These are phyloP conservation scores for Boletus bicolor DNA, from an alignment of 768 basidiomycete genomes.

Conservation along the genomic window DNA sequence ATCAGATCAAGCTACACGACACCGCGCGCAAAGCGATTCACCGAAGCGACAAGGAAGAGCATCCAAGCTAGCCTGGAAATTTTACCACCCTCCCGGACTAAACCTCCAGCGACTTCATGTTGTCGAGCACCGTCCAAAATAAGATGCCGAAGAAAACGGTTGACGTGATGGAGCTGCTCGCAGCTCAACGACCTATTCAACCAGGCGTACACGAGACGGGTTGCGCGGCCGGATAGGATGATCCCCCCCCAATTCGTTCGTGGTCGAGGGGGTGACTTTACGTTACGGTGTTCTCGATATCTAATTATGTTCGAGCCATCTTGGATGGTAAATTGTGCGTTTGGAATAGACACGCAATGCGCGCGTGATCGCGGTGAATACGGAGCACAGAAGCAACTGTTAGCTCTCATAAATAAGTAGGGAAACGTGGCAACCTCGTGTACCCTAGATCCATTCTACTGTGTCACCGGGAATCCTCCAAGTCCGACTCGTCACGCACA, in stretches of 20 bases:
- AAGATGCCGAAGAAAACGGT: constrained; percentile 6
- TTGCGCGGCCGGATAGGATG: neutral
- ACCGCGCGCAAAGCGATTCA: constrained; percentile 16
- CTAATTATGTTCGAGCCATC: neutral
- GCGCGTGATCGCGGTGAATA: neutral
- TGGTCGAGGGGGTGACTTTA: neutral
- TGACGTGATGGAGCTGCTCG: constrained; percentile 4
- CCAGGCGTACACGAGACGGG: neutral
- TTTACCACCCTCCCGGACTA: constrained; percentile 12
- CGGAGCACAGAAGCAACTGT: too few relatives aligned
- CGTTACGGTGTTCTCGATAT: neutral
- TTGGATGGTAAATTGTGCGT: neutral
- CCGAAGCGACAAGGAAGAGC: constrained; percentile 19
- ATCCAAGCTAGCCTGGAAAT: constrained; percentile 15
- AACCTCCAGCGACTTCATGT: constrained; percentile 15
- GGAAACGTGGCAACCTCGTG: too few relatives aligned
- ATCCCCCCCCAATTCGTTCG: neutral
- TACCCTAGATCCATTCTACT: too few relatives aligned
- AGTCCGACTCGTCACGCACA: too few relatives aligned
- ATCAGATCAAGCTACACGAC: constrained; percentile 1
- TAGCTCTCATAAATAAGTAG: too few relatives aligned
- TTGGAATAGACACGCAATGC: neutral
- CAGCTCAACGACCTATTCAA: neutral
- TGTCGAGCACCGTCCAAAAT: constrained; percentile 9
- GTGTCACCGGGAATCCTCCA: too few relatives aligned